These are phyloP conservation scores for Colletotrichum endophyticum DNA, from an alignment of 2,329 filamentous ascomycete genomes.

Conservation along the genomic window DNA sequence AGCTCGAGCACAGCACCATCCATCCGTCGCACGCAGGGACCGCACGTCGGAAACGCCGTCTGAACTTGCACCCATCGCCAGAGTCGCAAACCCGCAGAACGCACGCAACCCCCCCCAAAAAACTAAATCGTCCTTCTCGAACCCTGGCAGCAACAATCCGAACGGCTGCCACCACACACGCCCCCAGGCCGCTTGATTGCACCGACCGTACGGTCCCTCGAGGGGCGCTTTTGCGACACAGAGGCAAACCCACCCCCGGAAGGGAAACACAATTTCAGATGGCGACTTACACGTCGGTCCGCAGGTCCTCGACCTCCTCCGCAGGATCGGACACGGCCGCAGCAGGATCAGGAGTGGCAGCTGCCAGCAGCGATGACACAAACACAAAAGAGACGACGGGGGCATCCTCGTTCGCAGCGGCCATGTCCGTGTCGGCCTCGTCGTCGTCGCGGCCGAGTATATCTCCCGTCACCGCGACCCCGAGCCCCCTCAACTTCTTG, in stretches of 20 bases:
- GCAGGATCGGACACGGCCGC: neutral
- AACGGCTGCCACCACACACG: neutral
- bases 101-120: neutral
- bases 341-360: neutral
- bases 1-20: neutral
- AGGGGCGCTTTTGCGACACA: neutral
- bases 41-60: constrained; percentile 16
- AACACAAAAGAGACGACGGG: constrained; percentile 7
- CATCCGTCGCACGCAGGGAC: neutral
- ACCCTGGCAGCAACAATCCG: neutral
- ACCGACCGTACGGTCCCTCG: neutral
- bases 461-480: constrained; percentile 22
- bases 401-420: neutral
- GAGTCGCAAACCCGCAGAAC: neutral
- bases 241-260: neutral
- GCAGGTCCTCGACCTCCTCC: constrained; percentile 15
- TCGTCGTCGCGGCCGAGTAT: constrained; percentile 11
- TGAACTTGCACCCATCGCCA: neutral
- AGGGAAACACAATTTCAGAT: neutral
- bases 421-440: neutral
- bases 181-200: neutral
- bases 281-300: constrained; percentile 12
- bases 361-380: neutral
- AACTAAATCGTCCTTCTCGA: neutral
- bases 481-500: constrained; percentile 22